Conservation (phyloP, 176 grass and related monocot species). For the Oropetium thomaeum region DNA sequence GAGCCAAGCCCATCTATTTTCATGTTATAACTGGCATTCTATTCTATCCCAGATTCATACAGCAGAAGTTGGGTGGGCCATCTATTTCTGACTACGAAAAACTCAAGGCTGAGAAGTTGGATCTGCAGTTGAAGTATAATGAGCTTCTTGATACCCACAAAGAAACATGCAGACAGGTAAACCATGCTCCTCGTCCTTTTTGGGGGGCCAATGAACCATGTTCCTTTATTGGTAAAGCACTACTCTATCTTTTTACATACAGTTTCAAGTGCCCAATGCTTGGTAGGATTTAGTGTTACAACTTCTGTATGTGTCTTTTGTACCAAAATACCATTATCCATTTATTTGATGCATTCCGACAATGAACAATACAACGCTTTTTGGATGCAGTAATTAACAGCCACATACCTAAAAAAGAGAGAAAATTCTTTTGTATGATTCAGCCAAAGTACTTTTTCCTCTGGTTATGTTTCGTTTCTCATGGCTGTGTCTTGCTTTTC, state of each 20-base stretch:
- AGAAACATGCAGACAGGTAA: conserved; percentile 83
- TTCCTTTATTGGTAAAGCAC: neutral
- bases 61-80: conserved; percentile 88
- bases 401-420: neutral
- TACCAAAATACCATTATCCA: neutral
- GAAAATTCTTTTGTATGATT: neutral
- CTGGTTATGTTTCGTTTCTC: neutral
- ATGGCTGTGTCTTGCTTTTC: neutral
- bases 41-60: conserved; percentile 60
- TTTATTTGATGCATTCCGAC: neutral
- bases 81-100: conserved; percentile 88
- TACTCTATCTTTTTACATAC: neutral
- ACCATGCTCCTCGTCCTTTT: neutral
- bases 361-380: neutral
- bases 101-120: conserved; percentile 84
- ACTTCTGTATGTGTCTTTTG: neutral
- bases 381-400: neutral
- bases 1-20: neutral
- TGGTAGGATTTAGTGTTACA: neutral
- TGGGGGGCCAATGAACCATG: too few relatives aligned
- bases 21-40: neutral
- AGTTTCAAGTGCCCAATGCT: neutral
- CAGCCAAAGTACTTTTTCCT: neutral
- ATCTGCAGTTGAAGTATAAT: conserved; percentile 88
- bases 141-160: conserved; percentile 67